Evolutionary conservation across 1,284 basidiomycete species (phyloP).

Genomic region (Leccinum holopus): DNA sequence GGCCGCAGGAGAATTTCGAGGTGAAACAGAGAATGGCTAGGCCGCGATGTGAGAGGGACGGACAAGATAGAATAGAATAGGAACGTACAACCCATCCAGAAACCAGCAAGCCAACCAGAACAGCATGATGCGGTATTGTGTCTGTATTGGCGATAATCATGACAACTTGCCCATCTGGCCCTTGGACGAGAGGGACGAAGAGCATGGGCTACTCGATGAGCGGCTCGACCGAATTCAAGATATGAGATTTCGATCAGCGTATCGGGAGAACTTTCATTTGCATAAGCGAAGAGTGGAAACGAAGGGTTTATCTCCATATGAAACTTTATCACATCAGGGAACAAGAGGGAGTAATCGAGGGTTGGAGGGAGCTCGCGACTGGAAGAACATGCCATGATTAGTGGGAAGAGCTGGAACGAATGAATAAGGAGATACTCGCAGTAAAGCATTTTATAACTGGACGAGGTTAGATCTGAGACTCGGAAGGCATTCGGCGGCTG

Average conservation of each 20-base stretch:
- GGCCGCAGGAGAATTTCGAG: slow-evolving; percentile 34
- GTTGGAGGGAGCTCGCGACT: slow-evolving; percentile 16
- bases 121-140: slow-evolving; percentile 36
- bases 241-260: slow-evolving; percentile 22
- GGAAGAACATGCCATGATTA: neutral
- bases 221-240: slow-evolving; percentile 35
- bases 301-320: slow-evolving; percentile 30
- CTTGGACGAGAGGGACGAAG: slow-evolving; percentile 25
- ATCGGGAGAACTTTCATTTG: slow-evolving; percentile 13
- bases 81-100: slow-evolving; percentile 33
- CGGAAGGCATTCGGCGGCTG: neutral
- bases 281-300: slow-evolving; percentile 23
- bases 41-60: neutral
- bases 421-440: neutral
- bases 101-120: slow-evolving; percentile 27
- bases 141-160: slow-evolving; percentile 38
- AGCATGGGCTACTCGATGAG: slow-evolving; percentile 33
- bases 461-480: neutral
- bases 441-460: neutral
- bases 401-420: neutral
- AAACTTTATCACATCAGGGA: slow-evolving; percentile 32
- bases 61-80: neutral
- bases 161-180: slow-evolving; percentile 31
- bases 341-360: slow-evolving; percentile 24
- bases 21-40: slow-evolving; percentile 38